Percentiles rank a stretch among this genome's conserved stretches.
phyloP scores from a whole-genome alignment of 2,329 filamentous ascomycete genomes.

The Claviceps sp. region DNA sequence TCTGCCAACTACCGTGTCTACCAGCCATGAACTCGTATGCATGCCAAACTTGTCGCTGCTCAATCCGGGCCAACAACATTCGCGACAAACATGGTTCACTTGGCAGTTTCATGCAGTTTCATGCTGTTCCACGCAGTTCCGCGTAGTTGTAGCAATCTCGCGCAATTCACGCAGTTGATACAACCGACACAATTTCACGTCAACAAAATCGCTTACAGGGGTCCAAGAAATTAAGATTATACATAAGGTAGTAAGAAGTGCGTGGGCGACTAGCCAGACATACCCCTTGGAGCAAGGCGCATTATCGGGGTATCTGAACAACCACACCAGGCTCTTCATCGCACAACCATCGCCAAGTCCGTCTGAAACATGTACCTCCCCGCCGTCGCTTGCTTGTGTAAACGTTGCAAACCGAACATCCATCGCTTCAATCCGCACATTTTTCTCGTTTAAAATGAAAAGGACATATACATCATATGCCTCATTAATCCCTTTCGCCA shows the following conservation, averaged over 20 bases:
- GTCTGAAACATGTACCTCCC: neutral
- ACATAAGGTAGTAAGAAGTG: slow-evolving; percentile 17
- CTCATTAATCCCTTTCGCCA: slow-evolving; percentile 18
- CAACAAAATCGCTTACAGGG: neutral
- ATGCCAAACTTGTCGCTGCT: too few relatives aligned
- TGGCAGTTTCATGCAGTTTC: too few relatives aligned
- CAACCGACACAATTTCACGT: too few relatives aligned
- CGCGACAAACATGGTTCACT: too few relatives aligned
- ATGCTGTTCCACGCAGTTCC: too few relatives aligned
- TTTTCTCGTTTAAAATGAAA: slow-evolving; percentile 8
- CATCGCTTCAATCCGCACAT: slow-evolving; percentile 13
- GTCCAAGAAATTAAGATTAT: slow-evolving; percentile 13
- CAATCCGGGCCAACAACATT: too few relatives aligned
- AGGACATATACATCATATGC: slow-evolving; percentile 21
- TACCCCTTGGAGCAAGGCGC: slow-evolving; percentile 12
- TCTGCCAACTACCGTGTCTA: too few relatives aligned
- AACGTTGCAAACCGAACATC: slow-evolving; percentile 6
- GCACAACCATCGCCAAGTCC: neutral
- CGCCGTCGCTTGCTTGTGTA: neutral
- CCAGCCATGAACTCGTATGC: too few relatives aligned
- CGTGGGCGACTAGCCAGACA: slow-evolving; percentile 19
- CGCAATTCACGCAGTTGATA: neutral
- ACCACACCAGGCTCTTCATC: neutral
- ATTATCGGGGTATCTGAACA: slow-evolving; percentile 13
- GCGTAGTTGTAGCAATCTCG: too few relatives aligned